A percentile compares a stretch with the other conserved stretches of the same genome.
Conservation (phyloP, 1,284 basidiomycete genomes). For the Wolfiporia cocos region DNA sequence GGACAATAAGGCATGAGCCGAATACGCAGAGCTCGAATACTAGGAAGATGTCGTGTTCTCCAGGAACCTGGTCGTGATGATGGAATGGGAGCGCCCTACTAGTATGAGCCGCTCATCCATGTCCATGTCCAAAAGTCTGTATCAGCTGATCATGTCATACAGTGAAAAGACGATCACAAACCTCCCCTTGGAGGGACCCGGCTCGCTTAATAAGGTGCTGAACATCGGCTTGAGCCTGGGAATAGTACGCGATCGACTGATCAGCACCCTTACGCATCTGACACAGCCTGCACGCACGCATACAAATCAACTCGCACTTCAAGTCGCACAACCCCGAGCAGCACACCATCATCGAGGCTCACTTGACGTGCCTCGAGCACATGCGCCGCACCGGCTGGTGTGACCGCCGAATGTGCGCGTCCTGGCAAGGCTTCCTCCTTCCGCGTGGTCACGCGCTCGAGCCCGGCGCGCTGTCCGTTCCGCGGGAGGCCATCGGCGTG, state of each 20-base stretch:
- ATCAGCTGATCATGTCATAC: constrained; percentile 4
- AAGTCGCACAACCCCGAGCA: constrained; percentile 6
- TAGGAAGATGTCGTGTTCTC: background rate
- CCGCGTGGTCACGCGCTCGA: background rate
- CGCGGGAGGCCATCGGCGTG: background rate
- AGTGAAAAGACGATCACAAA: constrained; percentile 7
- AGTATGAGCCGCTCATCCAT: constrained; percentile 37
- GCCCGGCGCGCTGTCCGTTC: background rate
- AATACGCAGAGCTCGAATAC: background rate
- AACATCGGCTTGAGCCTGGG: constrained; percentile 10
- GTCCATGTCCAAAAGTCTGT: background rate
- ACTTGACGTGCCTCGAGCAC: constrained; percentile 4
- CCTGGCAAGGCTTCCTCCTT: constrained; percentile 8
- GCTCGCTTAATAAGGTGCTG: constrained; percentile 2
- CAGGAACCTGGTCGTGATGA: constrained; percentile 59
- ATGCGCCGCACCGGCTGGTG: constrained; percentile 6
- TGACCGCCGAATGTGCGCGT: constrained; percentile 3
- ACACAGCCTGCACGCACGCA: background rate
- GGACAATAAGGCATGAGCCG: background rate
- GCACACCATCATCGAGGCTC: constrained; percentile 10
- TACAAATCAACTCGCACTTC: constrained; percentile 10
- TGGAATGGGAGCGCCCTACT: constrained; percentile 84
- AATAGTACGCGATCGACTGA: constrained; percentile 4
- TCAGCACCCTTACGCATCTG: background rate
- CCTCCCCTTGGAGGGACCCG: background rate